These are phyloP conservation scores for Scheffersomyces parashehatae DNA, from an alignment of 1,139 yeast species.

Conservation along the genomic window DNA sequence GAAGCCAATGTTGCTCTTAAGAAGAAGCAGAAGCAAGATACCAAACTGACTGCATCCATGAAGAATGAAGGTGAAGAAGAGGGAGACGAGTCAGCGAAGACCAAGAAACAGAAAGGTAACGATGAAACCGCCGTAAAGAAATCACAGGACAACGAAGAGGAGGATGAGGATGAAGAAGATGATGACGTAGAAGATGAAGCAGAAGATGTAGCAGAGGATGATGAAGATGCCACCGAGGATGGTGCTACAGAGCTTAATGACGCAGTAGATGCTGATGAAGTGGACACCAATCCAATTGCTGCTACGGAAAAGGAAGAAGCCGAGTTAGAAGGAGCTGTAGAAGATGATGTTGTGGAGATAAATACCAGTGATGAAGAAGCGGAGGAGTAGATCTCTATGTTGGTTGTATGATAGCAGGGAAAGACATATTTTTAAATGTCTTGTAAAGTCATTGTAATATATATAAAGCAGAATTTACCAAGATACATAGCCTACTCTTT, in stretches of 20 bases:
- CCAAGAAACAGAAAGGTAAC: conserved; percentile 21
- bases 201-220: conserved; percentile 13
- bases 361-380: conserved; percentile 16
- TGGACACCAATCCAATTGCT: conserved; percentile 22
- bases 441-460: neutral
- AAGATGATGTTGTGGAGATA: conserved; percentile 10
- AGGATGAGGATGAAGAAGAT: conserved; percentile 16
- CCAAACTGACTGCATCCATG: conserved; percentile 2
- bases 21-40: conserved; percentile 32
- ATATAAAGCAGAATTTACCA: neutral
- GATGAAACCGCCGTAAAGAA: conserved; percentile 19
- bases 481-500: neutral
- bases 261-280: conserved; percentile 15
- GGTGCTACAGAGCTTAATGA: conserved; percentile 15
- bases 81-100: conserved; percentile 19
- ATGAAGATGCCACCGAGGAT: conserved; percentile 21
- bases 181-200: conserved; percentile 11
- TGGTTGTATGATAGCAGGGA: neutral
- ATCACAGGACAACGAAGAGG: conserved; percentile 22
- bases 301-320: conserved; percentile 23
- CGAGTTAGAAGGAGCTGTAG: conserved; percentile 19
- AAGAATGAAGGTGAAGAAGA: conserved; percentile 12
- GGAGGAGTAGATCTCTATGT: conserved; percentile 7
- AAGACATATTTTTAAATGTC: too few relatives aligned
- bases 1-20: conserved; percentile 41